These are phyloP conservation scores for Beverwykella pulmonaria DNA, from an alignment of 495 filamentous ascomycete species.

Conservation along the genomic window DNA sequence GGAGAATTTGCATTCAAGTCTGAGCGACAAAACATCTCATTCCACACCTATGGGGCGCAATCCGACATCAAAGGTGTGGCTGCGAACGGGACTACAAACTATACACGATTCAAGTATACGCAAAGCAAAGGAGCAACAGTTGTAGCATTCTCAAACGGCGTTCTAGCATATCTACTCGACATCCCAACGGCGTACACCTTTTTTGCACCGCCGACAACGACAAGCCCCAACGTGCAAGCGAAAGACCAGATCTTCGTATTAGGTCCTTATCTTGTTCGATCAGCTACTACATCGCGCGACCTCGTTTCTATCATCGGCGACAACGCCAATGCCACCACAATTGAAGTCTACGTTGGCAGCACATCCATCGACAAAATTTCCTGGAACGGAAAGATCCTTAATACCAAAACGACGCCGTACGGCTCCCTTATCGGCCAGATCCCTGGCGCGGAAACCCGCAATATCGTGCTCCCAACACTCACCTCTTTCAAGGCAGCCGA, in stretches of 20 bases:
- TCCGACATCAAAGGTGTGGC: background rate
- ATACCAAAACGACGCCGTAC: constrained; percentile 20
- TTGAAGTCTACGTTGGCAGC: constrained; percentile 29
- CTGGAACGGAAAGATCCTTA: constrained; percentile 27
- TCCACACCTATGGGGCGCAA: constrained; percentile 11
- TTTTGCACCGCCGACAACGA: constrained; percentile 58
- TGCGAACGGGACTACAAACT: background rate
- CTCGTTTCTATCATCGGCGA: constrained; percentile 28
- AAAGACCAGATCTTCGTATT: constrained; percentile 27
- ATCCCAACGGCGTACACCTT: constrained; percentile 56
- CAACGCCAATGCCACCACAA: constrained; percentile 26
- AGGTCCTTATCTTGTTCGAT: constrained; percentile 25
- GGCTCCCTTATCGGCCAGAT: constrained; percentile 24
- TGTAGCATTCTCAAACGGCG: constrained; percentile 51
- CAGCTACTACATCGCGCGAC: background rate
- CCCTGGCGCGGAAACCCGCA: constrained; percentile 5
- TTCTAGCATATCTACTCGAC: constrained; percentile 56
- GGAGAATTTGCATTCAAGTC: constrained; percentile 59
- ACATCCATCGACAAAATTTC: constrained; percentile 5
- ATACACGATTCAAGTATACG: constrained; percentile 52
- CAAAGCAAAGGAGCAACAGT: constrained; percentile 54
- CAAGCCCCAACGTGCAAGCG: constrained; percentile 50
- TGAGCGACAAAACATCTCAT: constrained; percentile 33
- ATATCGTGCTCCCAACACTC: constrained; percentile 12
- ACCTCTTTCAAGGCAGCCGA: constrained; percentile 17